These are phyloP conservation scores for Chalaropsis ovoidea DNA, from an alignment of 2,329 filamentous ascomycete genomes.

Conservation along the genomic window DNA sequence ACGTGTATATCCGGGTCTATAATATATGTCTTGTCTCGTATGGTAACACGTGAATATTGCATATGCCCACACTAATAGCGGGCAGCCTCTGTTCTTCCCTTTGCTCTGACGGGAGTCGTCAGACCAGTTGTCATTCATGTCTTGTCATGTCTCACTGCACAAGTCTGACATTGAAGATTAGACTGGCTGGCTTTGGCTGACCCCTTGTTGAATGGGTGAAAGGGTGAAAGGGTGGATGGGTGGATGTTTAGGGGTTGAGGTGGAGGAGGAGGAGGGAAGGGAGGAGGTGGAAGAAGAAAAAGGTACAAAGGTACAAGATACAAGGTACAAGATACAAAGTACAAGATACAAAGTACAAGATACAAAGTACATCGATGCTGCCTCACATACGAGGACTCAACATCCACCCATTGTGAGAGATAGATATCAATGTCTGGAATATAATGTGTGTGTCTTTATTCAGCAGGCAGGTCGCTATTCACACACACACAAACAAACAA, in stretches of 20 bases:
- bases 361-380: too few species aligned
- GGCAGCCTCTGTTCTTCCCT: neutral
- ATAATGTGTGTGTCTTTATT: neutral
- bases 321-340: neutral
- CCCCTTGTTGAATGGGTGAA: neutral
- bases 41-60: neutral
- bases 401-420: neutral
- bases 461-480: neutral
- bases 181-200: neutral
- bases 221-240: neutral
- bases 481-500: neutral
- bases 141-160: conserved; percentile 1
- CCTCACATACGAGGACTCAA: too few species aligned
- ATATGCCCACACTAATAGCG: neutral
- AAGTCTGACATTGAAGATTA: neutral
- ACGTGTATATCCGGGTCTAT: too few species aligned
- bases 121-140: neutral
- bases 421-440: neutral
- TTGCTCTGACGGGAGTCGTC: neutral
- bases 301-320: too few species aligned
- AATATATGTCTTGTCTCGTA: neutral
- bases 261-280: neutral
- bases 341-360: too few species aligned
- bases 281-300: neutral
- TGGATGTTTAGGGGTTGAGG: neutral